Evolutionary conservation across 2,329 filamentous ascomycete genomes (phyloP).

Genomic region (Claviceps fusiformis): DNA sequence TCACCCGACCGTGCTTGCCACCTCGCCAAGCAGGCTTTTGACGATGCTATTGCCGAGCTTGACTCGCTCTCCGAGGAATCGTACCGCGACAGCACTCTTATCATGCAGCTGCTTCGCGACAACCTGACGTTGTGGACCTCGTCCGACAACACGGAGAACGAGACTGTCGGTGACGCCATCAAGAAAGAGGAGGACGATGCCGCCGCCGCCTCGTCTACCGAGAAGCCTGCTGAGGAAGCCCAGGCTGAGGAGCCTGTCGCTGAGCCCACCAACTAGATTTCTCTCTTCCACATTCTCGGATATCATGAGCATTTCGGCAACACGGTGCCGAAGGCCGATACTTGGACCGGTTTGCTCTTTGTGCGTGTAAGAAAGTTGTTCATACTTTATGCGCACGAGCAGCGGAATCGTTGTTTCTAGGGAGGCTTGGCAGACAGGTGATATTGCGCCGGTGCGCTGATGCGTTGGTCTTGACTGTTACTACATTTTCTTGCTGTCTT

Average conservation of each 20-base stretch:
- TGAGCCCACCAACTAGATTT: constrained; percentile 39
- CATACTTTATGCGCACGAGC: constrained; percentile 7
- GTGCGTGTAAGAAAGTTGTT: constrained; percentile 6
- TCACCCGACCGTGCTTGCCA: constrained; percentile 95
- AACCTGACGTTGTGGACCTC: constrained; percentile 98
- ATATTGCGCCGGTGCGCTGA: constrained; percentile 18
- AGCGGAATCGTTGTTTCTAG: constrained; percentile 17
- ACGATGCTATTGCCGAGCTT: constrained; percentile 96
- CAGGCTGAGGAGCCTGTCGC: constrained; percentile 31
- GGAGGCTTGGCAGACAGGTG: constrained; percentile 18
- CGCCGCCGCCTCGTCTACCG: constrained; percentile 8
- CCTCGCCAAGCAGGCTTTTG: constrained; percentile 97
- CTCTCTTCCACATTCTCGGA: constrained; percentile 16
- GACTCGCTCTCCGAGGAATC: constrained; percentile 96
- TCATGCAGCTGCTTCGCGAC: constrained; percentile 98
- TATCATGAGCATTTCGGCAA: constrained; percentile 25
- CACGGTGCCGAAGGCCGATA: constrained; percentile 21
- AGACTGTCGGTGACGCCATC: constrained; percentile 40
- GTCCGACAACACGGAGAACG: constrained; percentile 71
- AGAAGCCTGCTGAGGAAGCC: constrained; percentile 27
- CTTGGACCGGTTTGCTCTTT: constrained; percentile 12
- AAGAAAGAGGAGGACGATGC: constrained; percentile 49
- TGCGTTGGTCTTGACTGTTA: constrained; percentile 17
- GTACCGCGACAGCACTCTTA: constrained; percentile 96
- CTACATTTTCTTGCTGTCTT: constrained; percentile 13